phyloP scores from a whole-genome alignment of 2,329 filamentous ascomycete genomes.

The Chrysoporthe puriensis region DNA sequence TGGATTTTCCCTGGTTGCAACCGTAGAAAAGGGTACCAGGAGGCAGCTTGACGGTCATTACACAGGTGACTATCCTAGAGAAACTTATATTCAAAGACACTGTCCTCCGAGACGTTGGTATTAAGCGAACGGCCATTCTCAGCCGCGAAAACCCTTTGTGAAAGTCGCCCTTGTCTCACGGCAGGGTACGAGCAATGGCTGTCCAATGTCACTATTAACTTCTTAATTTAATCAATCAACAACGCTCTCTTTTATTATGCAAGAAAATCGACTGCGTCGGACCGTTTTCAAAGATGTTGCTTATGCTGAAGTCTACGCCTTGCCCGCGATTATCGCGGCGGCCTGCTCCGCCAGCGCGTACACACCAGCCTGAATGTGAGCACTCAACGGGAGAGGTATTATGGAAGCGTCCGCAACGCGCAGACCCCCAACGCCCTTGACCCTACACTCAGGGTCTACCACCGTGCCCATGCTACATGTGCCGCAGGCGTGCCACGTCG shows the following conservation, averaged over 20 bases:
- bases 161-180: too few relatives aligned
- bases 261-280: too few relatives aligned
- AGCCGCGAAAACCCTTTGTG: too few relatives aligned
- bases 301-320: not conserved
- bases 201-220: too few relatives aligned
- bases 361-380: conserved; percentile 19
- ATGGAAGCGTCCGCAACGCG: conserved; percentile 46
- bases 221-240: not conserved
- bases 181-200: too few relatives aligned
- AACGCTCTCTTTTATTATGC: not conserved
- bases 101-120: too few relatives aligned
- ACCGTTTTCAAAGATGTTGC: too few relatives aligned
- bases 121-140: not conserved
- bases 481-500: conserved; percentile 37
- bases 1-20: too few relatives aligned
- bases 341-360: conserved; percentile 22
- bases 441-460: conserved; percentile 39
- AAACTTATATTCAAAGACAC: too few relatives aligned
- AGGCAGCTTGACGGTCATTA: not conserved
- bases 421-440: conserved; percentile 43
- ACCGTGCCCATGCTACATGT: conserved; percentile 41
- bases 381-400: conserved; percentile 34
- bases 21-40: not conserved
- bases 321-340: conserved; percentile 13
- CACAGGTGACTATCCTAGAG: too few relatives aligned